A percentile compares a stretch with the other conserved stretches of the same genome.
phyloP scores from a whole-genome alignment of 202 grass and related monocot species.

The Eragrostis tef region DNA sequence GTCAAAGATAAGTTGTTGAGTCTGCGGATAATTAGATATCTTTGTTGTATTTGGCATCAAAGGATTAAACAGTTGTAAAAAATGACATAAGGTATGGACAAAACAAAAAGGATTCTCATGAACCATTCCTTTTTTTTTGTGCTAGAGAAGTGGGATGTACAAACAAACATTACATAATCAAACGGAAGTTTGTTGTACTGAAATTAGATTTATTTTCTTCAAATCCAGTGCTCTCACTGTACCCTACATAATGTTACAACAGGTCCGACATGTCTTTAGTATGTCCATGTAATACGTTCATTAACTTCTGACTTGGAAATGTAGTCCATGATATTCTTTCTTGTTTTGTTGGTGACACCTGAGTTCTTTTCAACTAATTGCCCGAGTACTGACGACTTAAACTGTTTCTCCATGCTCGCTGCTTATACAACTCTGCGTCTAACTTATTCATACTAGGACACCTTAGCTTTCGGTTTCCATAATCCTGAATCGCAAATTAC shows the following conservation, averaged over 20 bases:
- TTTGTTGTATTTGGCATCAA: neutral
- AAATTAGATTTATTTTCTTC: slow-evolving; percentile 1
- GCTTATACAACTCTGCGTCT: neutral
- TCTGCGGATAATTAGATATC: neutral
- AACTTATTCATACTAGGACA: slow-evolving; percentile 2
- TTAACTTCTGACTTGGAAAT: neutral
- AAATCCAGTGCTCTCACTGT: slow-evolving; percentile 12
- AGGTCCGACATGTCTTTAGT: neutral
- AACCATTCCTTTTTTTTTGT: neutral
- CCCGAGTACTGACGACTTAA: no score
- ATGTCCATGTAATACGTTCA: slow-evolving; percentile 28
- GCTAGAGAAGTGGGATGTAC: neutral
- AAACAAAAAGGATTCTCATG: neutral
- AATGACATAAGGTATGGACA: neutral
- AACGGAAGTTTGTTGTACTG: neutral
- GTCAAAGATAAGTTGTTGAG: no score
- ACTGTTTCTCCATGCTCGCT: no score
- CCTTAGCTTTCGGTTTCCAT: neutral
- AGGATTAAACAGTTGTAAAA: neutral
- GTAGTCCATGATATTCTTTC: no score
- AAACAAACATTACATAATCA: slow-evolving; percentile 5
- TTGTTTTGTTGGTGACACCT: no score
- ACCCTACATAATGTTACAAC: neutral
- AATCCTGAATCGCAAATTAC: neutral
- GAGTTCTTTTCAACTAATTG: no score